A percentile compares a stretch with the other conserved stretches of the same genome.
These are phyloP conservation scores for Populus hybrid DNA, from an alignment of 441 rosid species.

Conservation along the genomic window DNA sequence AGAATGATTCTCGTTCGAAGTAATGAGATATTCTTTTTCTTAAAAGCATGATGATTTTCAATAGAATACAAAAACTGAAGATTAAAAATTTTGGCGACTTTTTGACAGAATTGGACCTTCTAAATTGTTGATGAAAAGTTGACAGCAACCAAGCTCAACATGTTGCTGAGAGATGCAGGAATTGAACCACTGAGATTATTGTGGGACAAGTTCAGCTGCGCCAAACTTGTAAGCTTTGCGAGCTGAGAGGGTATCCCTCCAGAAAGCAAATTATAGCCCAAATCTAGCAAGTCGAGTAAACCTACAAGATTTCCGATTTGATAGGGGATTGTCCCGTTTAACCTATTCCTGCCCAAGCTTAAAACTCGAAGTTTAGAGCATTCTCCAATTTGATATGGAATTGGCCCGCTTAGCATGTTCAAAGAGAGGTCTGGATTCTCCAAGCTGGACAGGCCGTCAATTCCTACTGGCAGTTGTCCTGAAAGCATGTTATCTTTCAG, in stretches of 20 bases:
- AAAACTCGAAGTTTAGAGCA: conserved; percentile 17
- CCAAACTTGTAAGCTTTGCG: conserved; percentile 1
- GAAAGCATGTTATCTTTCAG: conserved; percentile 24
- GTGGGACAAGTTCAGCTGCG: conserved; percentile 28
- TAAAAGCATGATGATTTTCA: too few species aligned
- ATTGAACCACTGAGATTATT: conserved; percentile 30
- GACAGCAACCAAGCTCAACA: conserved; percentile 24
- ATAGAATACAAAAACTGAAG: too few species aligned
- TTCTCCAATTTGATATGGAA: conserved; percentile 26
- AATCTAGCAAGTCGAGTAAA: conserved; percentile 23
- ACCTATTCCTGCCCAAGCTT: conserved; percentile 19
- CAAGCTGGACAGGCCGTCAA: conserved; percentile 19
- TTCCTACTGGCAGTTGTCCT: conserved; percentile 25
- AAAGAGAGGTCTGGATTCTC: conserved; percentile 13
- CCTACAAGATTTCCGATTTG: conserved; percentile 27
- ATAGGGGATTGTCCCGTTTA: conserved; percentile 20
- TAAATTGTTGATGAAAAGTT: conserved; percentile 28
- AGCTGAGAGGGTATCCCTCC: too few species aligned
- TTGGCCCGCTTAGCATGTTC: conserved; percentile 29
- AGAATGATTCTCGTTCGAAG: too few species aligned
- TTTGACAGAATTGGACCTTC: conserved; percentile 22
- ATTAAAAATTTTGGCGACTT: too few species aligned
- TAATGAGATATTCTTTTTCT: too few species aligned
- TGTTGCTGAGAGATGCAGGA: conserved; percentile 20
- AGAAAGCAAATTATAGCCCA: conserved; percentile 14